A percentile compares a stretch with the other conserved stretches of the same genome.
Conservation (phyloP, 441 rosid genomes). For the Aleurites moluccanus region DNA sequence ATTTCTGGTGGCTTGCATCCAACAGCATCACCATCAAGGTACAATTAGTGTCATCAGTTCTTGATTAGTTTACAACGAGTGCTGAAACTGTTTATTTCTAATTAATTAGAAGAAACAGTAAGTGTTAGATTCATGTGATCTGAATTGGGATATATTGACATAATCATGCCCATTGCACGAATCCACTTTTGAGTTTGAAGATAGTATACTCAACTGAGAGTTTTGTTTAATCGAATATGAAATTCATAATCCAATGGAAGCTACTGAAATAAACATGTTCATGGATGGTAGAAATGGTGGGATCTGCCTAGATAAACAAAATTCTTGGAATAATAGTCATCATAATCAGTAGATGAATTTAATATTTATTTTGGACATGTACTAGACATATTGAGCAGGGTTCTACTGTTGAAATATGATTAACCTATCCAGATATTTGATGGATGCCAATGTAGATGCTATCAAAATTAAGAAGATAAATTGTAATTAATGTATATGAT, state of each 20-base stretch:
- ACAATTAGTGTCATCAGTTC: conserved; percentile 10
- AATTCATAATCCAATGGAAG: not conserved
- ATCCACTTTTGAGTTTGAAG: not conserved
- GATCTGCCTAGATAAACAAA: not conserved
- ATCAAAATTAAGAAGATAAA: not conserved
- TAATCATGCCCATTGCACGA: not conserved
- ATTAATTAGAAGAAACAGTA: not conserved
- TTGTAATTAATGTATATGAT: not conserved
- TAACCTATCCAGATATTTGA: not conserved
- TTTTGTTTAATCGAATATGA: not conserved
- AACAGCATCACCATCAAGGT: conserved; percentile 53
- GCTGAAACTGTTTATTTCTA: not conserved
- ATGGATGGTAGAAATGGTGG: not conserved
- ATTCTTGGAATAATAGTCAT: not conserved
- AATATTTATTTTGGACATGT: not conserved
- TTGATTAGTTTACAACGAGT: not conserved
- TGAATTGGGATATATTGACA: not conserved
- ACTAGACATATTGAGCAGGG: not conserved
- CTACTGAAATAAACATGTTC: not conserved
- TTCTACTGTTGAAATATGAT: not conserved
- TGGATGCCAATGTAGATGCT: not conserved
- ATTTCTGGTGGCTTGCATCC: conserved; percentile 44
- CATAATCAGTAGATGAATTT: not conserved
- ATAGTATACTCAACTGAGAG: not conserved
- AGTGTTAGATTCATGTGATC: not conserved